Evolutionary conservation across 345 rosid species (phyloP), one percentile per base, ranked within the genome.

Genomic region (Heritiera fomes): DNA sequence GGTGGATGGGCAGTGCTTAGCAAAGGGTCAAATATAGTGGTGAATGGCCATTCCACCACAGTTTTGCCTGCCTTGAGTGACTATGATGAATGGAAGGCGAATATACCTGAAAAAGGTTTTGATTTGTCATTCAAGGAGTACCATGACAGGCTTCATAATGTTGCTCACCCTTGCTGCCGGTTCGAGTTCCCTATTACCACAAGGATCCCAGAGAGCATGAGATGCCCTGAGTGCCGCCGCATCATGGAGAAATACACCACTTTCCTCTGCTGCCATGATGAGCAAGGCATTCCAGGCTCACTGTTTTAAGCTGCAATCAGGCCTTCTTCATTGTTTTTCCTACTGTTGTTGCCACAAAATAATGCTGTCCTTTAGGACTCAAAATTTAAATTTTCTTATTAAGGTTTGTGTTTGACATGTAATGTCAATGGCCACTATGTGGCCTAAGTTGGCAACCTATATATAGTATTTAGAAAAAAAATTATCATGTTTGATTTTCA

Each of bases 1-100:
- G 98, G 95, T 9, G 92, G 94, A 13, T 93, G 98, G 98, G 98
- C 97, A 2, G 64, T 92, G 49, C 87, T 93, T 6, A 85, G 91
- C 88, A 87, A 62, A 63, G 97, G 98, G 7, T 80, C 97, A 18
- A 70, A 64, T 7, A 74, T 92, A 1, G 82, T 93, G 73, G 90
- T 87, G 71, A 89, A 86, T 28, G 89, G 90, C 8, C 93, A 90
- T 70, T 87, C 89, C 50, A 79, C 84, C 72, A 93, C 92, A 0
- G 62, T 83, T 13, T 71, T 90, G 77, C 86, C 88, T 30, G 56
- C 98, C 43, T 20, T 95, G 74, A 14, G 70, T 12, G 96, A 87
- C 56, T 92, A 91, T 66, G 92, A 92, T 4, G 18, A 79, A n/a
- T 95, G 99, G 98, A 91, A 85, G 84, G 86, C 81, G 10, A 63